phyloP scores from a whole-genome alignment of 345 rosid species.

The Camelina neglecta region DNA sequence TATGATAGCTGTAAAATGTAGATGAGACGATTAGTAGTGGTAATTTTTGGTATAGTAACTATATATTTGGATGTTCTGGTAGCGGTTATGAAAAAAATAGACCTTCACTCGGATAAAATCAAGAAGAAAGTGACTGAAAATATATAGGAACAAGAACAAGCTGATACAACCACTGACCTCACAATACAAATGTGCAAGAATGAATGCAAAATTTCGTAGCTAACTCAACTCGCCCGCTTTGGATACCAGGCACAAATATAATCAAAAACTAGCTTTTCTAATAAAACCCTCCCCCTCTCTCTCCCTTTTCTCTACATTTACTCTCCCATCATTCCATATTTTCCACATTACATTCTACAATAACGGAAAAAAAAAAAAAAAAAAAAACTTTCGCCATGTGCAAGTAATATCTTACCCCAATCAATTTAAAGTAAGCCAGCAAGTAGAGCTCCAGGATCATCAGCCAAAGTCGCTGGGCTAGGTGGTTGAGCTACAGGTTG shows the following conservation, averaged over 20 bases:
- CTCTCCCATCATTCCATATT: conserved; percentile 24
- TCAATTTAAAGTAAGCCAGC: conserved; percentile 76
- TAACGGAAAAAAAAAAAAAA: neutral
- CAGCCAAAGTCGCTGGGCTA: conserved; percentile 48
- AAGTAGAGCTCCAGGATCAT: conserved; percentile 87
- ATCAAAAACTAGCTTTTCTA: conserved; percentile 29
- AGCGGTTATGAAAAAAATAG: neutral
- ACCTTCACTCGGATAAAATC: neutral
- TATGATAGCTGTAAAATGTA: too few relatives aligned
- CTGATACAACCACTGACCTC: conserved; percentile 36
- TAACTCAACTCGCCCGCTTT: conserved; percentile 16
- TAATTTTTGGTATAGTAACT: too few relatives aligned
- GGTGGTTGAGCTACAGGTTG: conserved; percentile 53
- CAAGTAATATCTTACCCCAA: conserved; percentile 19
- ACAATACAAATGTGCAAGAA: conserved; percentile 52
- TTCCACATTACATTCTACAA: conserved; percentile 17
- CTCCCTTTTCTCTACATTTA: conserved; percentile 15
- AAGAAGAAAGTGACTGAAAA: conserved; percentile 12
- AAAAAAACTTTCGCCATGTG: conserved; percentile 13
- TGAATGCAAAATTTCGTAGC: conserved; percentile 59
- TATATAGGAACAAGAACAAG: conserved; percentile 12
- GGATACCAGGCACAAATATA: conserved; percentile 8
- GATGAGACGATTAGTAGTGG: neutral
- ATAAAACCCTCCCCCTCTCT: neutral
- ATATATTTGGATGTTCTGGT: too few relatives aligned